Evolutionary conservation across 345 rosid genomes (phyloP), one percentile per base, ranked within the genome.

Genomic region (Rhodomyrtus tomentosa): DNA sequence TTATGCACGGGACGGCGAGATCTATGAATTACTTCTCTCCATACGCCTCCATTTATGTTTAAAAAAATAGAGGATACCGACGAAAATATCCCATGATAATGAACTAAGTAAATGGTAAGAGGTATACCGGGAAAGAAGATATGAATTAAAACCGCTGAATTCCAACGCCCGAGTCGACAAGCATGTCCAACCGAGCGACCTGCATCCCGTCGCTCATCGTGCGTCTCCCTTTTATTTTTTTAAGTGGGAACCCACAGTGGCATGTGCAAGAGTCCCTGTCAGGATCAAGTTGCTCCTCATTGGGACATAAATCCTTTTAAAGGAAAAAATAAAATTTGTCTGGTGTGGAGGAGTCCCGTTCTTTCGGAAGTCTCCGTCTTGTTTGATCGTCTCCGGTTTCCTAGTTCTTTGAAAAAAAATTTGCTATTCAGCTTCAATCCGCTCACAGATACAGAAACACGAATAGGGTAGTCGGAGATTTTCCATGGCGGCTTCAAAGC

Each of bases 401-500:
- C 45, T 32, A 36, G 24, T 16, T 8, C 18, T 10, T 32, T 3
- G 10, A 48, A 10, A 3, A 68, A 14, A 68, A 36, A 68, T 7
- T 32, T 18, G 76, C 45, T 18, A 4, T 68, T 68, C 45, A 68
- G 45, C 76, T 68, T 68, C 76, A 16, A 32, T 32, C 45, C 40
- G 25, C 76, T 68, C 13, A 18, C 76, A 1, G 76, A 1, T 32
- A 36, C 45, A 68, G 76, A 68, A 45, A 32, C 45, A 38, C 45
- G 42, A 22, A 68, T 4, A 32, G 76, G 76, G 76, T 68, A 18
- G 76, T 68, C 45, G 10, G 45, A 68, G 76, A 68, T 32, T 68
- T 68, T 3, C 76, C 82, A 96, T 95, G 99, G 93, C 98, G 59
- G 59, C 93, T 16, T 93, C 99, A n/a, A 95, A 95, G 94, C 94